Base-by-base conservation (phyloP, 2,329 filamentous ascomycete species). In the Pseudogymnoascus sp. region DNA sequence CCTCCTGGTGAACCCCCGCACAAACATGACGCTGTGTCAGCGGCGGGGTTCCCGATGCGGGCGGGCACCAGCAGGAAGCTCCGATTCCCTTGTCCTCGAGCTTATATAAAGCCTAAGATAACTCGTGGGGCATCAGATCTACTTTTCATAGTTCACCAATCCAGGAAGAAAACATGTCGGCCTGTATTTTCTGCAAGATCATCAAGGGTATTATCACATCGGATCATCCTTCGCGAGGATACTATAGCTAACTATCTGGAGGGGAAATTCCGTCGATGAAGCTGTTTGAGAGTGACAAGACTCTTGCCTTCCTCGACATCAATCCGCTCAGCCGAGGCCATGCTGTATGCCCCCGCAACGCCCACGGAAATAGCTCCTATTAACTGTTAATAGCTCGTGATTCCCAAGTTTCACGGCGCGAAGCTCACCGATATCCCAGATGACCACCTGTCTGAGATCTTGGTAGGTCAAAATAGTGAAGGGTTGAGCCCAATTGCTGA, bases 121-220 rank as follows among this genome's bases (percentile, higher is more conserved):
- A 56, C 29, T 56, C n/a, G 2, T 15, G 29, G 29, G 50, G 50
- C 17, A 56, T 33, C 26, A 56, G n/a, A 56, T 56, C 6, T 56
- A 56, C 50, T 56, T 56, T 35, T 56, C 26, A 56, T 56, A 56
- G 37, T 19, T 35, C 50, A 56, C 50, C 50, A 56, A 33, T 15
- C 50, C n/a, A 33, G 50, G 19, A 56, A 40, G 38, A 60, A 40
- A 78, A 70, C 65, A 83, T 85, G 79, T 82, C 88, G 62, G 81
- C 88, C 67, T 99, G 95, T 76, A 91, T 97, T 74, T 99, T 99
- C 81, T 99, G 95, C 83, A 96, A 91, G 77, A 97, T 99, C 75
- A 89, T 99, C 80, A 96, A 96, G 84, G 93, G 93, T 82, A 60
- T 40, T 26, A 59, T 59, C n/a, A 19, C 21, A 19, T 42, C 15